Base-by-base conservation (phyloP, 1,284 basidiomycete species). In the Hortiboletus rubellus region DNA sequence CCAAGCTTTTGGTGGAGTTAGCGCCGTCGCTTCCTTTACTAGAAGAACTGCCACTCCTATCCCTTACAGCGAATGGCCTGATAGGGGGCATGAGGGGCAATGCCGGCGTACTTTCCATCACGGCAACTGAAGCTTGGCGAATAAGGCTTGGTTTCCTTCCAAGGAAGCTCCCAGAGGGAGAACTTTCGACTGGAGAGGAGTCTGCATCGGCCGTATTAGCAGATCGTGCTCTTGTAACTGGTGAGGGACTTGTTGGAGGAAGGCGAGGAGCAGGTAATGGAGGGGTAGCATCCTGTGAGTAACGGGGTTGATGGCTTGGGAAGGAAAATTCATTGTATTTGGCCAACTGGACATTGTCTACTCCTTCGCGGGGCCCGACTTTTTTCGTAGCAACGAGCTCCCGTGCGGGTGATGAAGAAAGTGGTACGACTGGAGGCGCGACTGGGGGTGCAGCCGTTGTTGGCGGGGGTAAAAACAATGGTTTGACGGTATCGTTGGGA, bases 271-370 rank as follows among this genome's bases (percentile, higher is more conserved):
- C 60, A 38, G 66, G 71, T 37, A 71, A 52, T 24, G 77, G 73
- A 33, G 74, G 67, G 12, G 72, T 64, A 0, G 73, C 77, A 65
- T 87, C 85, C 18, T 86, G 68, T 1, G 85, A 87, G 62, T 77
- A 45, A 44, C 57, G 67, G 40, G 66, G 54, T 37, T 38, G 69
- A 49, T 52, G 64, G 38, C 53, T 69, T 31, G 85, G 84, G 56
- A 87, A 85, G 2, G 80, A 79, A 57, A 86, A 86, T 48, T 78
- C 76, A 18, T 76, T 73, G 52, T 80, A 81, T 61, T 79, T 82
- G 2, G 80, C 74, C 22, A 77, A 73, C 22, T 75, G 69, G 18
- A 75, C 72, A 37, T 83, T 81, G 14, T 78, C 75, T 44, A 62
- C 59, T 46, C 61, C 64, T 34, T 66, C 66, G 18, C 64, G 60